phyloP scores from a whole-genome alignment of 441 rosid species.

The Euphorbia corollata region DNA sequence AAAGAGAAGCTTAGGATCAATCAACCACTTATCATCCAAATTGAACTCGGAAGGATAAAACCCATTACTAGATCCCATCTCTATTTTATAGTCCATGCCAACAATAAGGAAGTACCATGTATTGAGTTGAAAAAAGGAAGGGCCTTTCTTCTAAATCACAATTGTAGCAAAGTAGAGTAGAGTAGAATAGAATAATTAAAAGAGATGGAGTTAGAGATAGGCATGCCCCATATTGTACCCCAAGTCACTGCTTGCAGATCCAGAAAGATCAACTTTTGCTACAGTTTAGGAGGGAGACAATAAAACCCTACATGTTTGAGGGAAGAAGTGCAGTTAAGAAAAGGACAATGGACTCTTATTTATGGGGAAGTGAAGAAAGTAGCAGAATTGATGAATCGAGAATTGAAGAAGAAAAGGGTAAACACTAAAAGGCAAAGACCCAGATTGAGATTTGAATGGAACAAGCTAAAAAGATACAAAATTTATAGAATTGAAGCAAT shows the following conservation, averaged over 20 bases:
- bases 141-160: neutral
- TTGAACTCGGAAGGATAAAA: slow-evolving; percentile 52
- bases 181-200: slow-evolving; percentile 20
- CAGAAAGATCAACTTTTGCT: slow-evolving; percentile 32
- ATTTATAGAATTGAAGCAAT: neutral
- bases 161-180: neutral
- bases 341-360: neutral
- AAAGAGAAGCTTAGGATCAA: slow-evolving; percentile 79
- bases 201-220: neutral
- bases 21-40: slow-evolving; percentile 75
- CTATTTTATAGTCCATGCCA: slow-evolving; percentile 4
- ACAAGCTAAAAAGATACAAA: neutral
- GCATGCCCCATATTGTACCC: slow-evolving; percentile 21
- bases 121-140: slow-evolving; percentile 23
- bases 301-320: slow-evolving; percentile 37
- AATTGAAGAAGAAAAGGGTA: slow-evolving; percentile 16
- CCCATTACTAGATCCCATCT: slow-evolving; percentile 76
- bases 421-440: slow-evolving; percentile 24
- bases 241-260: slow-evolving; percentile 29
- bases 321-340: slow-evolving; percentile 15
- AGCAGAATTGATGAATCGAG: slow-evolving; percentile 16
- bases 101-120: slow-evolving; percentile 19
- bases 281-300: slow-evolving; percentile 29
- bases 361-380: slow-evolving; percentile 17
- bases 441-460: slow-evolving; percentile 21